Evolutionary conservation across 768 basidiomycete species (phyloP).

Genomic region (Suillus weaverae): DNA sequence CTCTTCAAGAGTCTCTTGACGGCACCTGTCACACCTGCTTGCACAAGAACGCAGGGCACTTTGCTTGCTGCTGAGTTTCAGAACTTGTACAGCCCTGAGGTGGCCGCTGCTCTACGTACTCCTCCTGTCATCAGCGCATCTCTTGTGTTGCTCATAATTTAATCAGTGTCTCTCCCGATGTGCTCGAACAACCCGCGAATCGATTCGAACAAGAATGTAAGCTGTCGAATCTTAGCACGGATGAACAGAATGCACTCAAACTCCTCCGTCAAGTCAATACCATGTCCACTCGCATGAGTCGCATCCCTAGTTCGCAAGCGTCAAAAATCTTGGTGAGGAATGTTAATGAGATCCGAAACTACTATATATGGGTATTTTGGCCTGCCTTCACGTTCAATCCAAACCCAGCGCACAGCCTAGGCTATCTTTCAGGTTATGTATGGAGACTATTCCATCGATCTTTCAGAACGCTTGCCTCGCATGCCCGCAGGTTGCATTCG

Average conservation of each 20-base stretch:
- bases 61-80: background rate
- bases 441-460: background rate
- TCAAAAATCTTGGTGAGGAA: constrained; percentile 25
- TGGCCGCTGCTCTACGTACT: background rate
- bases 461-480: background rate
- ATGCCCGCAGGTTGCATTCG: background rate
- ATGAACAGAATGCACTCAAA: constrained; percentile 21
- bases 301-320: constrained; percentile 34
- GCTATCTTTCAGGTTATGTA: constrained; percentile 21
- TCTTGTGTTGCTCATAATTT: constrained; percentile 18
- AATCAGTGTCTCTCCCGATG: constrained; percentile 4
- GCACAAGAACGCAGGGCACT: background rate
- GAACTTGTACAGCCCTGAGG: background rate
- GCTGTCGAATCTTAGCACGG: constrained; percentile 4
- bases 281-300: constrained; percentile 26
- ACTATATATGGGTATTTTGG: constrained; percentile 32
- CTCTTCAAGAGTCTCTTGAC: background rate
- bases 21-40: background rate
- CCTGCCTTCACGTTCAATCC: constrained; percentile 31
- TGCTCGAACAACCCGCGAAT: constrained; percentile 5
- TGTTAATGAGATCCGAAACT: constrained; percentile 28
- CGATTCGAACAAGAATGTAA: constrained; percentile 13
- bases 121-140: no score
- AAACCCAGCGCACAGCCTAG: constrained; percentile 21
- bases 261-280: constrained; percentile 30